These are phyloP conservation scores for Euptelea pleiosperma DNA, from an alignment of 164 flowering plant genomes.

Conservation along the genomic window DNA sequence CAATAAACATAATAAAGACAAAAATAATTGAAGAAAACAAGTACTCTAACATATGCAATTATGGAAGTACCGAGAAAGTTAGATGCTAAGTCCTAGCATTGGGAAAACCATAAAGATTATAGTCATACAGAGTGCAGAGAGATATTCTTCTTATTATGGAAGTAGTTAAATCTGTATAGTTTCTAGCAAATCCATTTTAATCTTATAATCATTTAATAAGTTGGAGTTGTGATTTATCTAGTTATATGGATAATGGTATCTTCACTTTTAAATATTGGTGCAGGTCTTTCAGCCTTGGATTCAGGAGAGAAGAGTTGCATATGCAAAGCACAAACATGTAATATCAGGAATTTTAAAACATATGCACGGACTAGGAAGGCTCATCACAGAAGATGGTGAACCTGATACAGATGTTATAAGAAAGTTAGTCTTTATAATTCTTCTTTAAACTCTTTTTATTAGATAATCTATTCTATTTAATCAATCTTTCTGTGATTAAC, in stretches of 20 bases:
- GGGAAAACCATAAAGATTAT: too few species aligned
- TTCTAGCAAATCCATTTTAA: too few species aligned
- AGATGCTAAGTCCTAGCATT: too few species aligned
- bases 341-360: slow-evolving; percentile 63
- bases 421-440: slow-evolving; percentile 36
- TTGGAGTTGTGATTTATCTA: background rate
- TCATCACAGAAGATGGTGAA: slow-evolving; percentile 54
- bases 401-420: slow-evolving; percentile 43
- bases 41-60: too few species aligned
- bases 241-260: background rate
- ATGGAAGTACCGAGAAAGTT: too few species aligned
- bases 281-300: slow-evolving; percentile 90
- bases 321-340: slow-evolving; percentile 70
- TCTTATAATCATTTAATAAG: too few species aligned
- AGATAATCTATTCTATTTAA: background rate
- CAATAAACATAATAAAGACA: too few species aligned
- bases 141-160: too few species aligned
- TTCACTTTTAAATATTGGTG: slow-evolving; percentile 3
- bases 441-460: background rate
- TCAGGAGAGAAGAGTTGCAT: slow-evolving; percentile 63
- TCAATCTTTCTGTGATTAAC: slow-evolving; percentile 2
- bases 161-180: too few species aligned
- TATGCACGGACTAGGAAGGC: slow-evolving; percentile 56
- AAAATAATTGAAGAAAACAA: too few species aligned
- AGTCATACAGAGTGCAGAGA: too few species aligned